Conservation (phyloP, 202 grass and related monocot genomes). For the Panicum hallii region DNA sequence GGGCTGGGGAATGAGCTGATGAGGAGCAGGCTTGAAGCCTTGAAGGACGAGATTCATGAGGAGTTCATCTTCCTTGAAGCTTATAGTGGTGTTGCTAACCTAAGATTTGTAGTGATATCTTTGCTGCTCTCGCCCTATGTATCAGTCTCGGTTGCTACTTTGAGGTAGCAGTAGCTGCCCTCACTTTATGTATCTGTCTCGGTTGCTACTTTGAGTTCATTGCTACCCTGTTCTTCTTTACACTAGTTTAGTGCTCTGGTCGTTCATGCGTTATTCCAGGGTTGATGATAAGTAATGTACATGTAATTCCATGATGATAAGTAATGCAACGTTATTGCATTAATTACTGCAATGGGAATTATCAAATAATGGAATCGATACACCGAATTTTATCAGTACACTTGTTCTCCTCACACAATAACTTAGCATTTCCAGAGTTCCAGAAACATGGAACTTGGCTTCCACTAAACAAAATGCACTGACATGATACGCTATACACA, state of each 20-base stretch:
- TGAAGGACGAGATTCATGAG: background rate
- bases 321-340: constrained; percentile 34
- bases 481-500: constrained; percentile 60
- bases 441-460: constrained; percentile 48
- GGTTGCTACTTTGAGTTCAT: background rate
- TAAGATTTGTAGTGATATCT: background rate
- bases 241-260: background rate
- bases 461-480: constrained; percentile 51
- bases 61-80: background rate
- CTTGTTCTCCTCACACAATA: constrained; percentile 41
- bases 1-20: background rate
- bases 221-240: background rate
- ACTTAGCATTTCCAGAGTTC: constrained; percentile 49
- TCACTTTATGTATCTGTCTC: background rate
- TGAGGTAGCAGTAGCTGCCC: background rate
- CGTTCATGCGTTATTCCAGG: background rate
- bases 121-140: too few species aligned
- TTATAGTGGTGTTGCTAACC: background rate
- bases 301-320: background rate
- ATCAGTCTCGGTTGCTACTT: too few species aligned
- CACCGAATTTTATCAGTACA: constrained; percentile 43
- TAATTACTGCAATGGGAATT: constrained; percentile 40
- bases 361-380: constrained; percentile 49
- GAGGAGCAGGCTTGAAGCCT: background rate
- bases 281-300: background rate